Percentiles rank a stretch among this genome's conserved stretches.
phyloP scores from a whole-genome alignment of 2,329 filamentous ascomycete species.

The Xylariales sp. region DNA sequence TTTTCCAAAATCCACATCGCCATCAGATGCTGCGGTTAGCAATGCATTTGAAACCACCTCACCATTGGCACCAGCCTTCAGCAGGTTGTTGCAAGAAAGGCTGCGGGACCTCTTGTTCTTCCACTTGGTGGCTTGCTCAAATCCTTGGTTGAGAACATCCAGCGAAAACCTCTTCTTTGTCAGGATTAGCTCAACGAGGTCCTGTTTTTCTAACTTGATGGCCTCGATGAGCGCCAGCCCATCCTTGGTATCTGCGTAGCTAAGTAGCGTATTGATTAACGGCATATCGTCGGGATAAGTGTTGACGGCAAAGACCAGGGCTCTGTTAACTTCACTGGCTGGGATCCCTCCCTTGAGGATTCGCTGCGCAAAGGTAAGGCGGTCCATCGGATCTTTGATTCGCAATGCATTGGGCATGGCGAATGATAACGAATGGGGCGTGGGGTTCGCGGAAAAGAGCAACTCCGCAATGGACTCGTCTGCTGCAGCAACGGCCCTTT shows the following conservation, averaged over 20 bases:
- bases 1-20: conserved; percentile 46
- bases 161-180: conserved; percentile 30
- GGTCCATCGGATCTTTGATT: conserved; percentile 45
- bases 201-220: conserved; percentile 37
- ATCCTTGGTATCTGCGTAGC: conserved; percentile 43
- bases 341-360: conserved; percentile 46
- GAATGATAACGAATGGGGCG: conserved; percentile 37
- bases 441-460: conserved; percentile 38
- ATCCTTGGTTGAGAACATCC: conserved; percentile 34
- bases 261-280: conserved; percentile 40
- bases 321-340: conserved; percentile 42
- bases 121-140: conserved; percentile 38
- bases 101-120: conserved; percentile 34
- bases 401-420: conserved; percentile 50
- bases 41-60: conserved; percentile 44
- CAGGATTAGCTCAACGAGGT: conserved; percentile 44
- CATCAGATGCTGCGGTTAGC: conserved; percentile 46
- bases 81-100: conserved; percentile 38
- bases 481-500: conserved; percentile 43
- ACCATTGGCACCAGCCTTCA: conserved; percentile 41
- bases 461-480: conserved; percentile 42
- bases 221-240: conserved; percentile 44
- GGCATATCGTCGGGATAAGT: conserved; percentile 43
- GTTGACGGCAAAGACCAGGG: conserved; percentile 45
- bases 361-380: conserved; percentile 44